Percentiles rank a stretch among this genome's conserved stretches.
Conservation (phyloP, 1,284 basidiomycete genomes). For the Microbotryum intermedium region DNA sequence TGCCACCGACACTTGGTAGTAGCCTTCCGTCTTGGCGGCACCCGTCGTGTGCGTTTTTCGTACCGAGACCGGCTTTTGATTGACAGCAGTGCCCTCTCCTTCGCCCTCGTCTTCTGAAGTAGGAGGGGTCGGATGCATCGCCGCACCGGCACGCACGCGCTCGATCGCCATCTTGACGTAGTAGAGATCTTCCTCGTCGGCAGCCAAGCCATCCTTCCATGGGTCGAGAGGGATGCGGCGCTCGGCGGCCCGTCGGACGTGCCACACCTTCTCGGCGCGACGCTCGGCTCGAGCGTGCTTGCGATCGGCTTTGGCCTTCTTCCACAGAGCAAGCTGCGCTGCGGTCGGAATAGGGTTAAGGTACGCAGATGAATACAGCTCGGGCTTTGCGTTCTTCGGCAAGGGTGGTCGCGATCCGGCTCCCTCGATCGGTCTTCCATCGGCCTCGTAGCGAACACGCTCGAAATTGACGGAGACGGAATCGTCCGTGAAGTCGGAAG, state of each 20-base stretch:
- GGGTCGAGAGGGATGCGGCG: conserved; percentile 48
- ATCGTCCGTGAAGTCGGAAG: too few relatives aligned
- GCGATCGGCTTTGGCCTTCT: background rate
- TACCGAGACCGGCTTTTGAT: conserved; percentile 7
- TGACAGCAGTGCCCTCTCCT: conserved; percentile 2
- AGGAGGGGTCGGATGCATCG: conserved; percentile 26
- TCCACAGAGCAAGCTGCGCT: background rate
- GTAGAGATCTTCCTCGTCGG: conserved; percentile 87
- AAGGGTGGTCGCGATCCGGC: too few relatives aligned
- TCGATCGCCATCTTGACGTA: conserved; percentile 62
- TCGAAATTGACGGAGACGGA: too few relatives aligned
- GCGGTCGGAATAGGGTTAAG: background rate
- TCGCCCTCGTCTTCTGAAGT: conserved; percentile 21
- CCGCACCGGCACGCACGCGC: conserved; percentile 35
- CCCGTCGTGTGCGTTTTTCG: conserved; percentile 62
- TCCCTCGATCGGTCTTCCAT: too few relatives aligned
- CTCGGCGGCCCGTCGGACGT: conserved; percentile 5
- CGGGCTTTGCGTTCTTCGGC: background rate
- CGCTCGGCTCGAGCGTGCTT: background rate
- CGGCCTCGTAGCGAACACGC: too few relatives aligned
- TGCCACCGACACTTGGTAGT: conserved; percentile 83
- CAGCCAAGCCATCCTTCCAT: conserved; percentile 51
- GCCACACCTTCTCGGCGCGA: background rate
- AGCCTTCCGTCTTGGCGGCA: conserved; percentile 84
- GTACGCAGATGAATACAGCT: background rate